phyloP scores from a whole-genome alignment of 2,329 filamentous ascomycete species.

The Gnomoniopsis sp. region DNA sequence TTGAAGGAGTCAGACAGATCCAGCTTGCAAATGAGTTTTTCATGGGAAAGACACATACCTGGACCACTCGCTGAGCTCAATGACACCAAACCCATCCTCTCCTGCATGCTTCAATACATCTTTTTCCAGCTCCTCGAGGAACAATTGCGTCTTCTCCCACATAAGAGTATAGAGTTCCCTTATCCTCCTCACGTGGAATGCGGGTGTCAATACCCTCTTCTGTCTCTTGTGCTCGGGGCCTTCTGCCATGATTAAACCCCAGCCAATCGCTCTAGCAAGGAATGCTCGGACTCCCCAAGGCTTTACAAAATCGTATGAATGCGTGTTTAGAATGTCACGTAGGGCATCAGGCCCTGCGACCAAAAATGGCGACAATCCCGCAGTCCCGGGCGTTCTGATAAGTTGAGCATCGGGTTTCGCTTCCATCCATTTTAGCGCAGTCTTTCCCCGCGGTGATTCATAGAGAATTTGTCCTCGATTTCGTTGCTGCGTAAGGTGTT shows the following conservation, averaged over 20 bases:
- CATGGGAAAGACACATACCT: background rate
- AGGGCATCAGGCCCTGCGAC: conserved; percentile 9
- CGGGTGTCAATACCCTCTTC: conserved; percentile 5
- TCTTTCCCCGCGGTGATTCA: conserved; percentile 10
- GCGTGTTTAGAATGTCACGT: conserved; percentile 10
- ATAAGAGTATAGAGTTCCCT: conserved; percentile 11
- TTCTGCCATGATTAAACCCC: conserved; percentile 12
- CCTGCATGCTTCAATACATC: background rate
- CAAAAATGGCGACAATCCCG: conserved; percentile 1
- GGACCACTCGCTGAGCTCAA: conserved; percentile 14
- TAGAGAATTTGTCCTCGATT: conserved; percentile 6
- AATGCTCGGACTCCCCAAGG: conserved; percentile 12
- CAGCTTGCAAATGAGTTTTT: background rate
- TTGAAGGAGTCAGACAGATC: background rate
- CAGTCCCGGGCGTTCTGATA: background rate
- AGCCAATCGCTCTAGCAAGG: conserved; percentile 5
- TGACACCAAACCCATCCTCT: background rate
- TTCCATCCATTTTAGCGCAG: conserved; percentile 12
- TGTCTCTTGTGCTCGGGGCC: conserved; percentile 12
- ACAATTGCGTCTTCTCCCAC: conserved; percentile 11
- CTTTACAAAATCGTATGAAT: conserved; percentile 10
- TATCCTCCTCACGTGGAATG: conserved; percentile 7
- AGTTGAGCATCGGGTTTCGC: conserved; percentile 8
- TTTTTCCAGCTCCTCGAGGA: conserved; percentile 10
- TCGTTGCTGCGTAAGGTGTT: background rate